Evolutionary conservation across 2,329 filamentous ascomycete species (phyloP).

Genomic region (Trichophyton schoenleinii): DNA sequence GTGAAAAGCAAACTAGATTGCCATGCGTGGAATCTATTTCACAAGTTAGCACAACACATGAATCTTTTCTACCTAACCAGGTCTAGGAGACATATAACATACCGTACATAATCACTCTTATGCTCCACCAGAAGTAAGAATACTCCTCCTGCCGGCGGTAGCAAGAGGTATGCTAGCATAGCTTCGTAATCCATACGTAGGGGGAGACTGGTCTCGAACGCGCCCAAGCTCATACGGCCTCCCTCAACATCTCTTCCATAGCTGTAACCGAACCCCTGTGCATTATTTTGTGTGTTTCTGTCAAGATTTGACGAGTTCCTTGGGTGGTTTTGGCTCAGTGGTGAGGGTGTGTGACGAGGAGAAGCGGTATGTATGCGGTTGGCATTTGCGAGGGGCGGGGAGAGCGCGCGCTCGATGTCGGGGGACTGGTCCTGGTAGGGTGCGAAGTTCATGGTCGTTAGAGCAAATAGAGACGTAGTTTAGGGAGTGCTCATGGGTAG

Average conservation of each 20-base stretch:
- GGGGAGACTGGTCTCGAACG: constrained; percentile 81
- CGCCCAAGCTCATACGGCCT: constrained; percentile 54
- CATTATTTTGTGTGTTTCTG: constrained; percentile 20
- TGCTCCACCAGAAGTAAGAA: constrained; percentile 74
- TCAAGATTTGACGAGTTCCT: constrained; percentile 9
- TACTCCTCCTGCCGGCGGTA: constrained; percentile 78
- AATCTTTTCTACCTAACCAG: neutral
- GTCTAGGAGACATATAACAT: constrained; percentile 16
- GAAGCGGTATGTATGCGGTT: constrained; percentile 42
- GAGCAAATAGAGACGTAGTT: neutral
- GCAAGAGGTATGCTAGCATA: constrained; percentile 69
- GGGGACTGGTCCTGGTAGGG: constrained; percentile 91
- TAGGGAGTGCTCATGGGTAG: neutral
- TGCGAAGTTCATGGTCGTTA: constrained; percentile 71
- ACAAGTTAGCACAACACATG: neutral
- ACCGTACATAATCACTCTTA: constrained; percentile 95
- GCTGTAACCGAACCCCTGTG: neutral
- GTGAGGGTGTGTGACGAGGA: constrained; percentile 33
- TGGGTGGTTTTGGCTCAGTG: constrained; percentile 19
- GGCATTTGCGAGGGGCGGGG: constrained; percentile 51
- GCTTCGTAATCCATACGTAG: constrained; percentile 83
- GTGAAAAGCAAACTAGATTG: constrained; percentile 78
- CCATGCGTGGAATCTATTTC: constrained; percentile 80
- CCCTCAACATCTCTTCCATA: constrained; percentile 31
- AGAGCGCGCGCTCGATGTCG: constrained; percentile 68